These are phyloP conservation scores for Corymbia citriodora DNA, from an alignment of 441 rosid genomes.

Conservation along the genomic window DNA sequence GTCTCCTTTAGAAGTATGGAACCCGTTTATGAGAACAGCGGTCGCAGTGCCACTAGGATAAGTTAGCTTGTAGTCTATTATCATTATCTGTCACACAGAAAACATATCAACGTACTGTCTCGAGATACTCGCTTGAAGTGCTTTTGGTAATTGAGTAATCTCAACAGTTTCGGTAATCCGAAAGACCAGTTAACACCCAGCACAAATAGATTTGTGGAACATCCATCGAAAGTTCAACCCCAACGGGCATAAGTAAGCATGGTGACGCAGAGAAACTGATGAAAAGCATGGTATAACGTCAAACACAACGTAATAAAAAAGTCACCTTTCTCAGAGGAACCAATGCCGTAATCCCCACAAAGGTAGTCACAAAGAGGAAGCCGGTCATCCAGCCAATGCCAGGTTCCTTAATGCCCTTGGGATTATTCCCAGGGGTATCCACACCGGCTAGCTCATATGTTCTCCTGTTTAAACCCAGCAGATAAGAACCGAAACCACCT, in stretches of 20 bases:
- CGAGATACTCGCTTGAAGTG: neutral
- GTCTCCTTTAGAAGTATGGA: conserved; percentile 83
- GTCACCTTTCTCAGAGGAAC: conserved; percentile 90
- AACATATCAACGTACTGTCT: neutral
- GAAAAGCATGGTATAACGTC: neutral
- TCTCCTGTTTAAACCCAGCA: conserved; percentile 67
- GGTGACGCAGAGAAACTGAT: neutral
- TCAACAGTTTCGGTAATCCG: neutral
- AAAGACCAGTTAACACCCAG: neutral
- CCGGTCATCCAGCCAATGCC: conserved; percentile 88
- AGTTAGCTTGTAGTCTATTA: conserved; percentile 68
- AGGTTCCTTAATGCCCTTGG: conserved; percentile 71
- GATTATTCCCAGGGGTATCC: conserved; percentile 55
- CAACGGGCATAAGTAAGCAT: neutral
- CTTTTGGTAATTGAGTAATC: neutral
- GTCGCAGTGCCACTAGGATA: conserved; percentile 98
- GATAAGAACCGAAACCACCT: conserved; percentile 96
- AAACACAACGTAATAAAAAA: neutral
- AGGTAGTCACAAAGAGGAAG: conserved; percentile 67
- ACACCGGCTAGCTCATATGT: conserved; percentile 65
- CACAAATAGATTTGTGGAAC: neutral
- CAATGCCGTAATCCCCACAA: conserved; percentile 78
- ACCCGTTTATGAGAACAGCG: conserved; percentile 88
- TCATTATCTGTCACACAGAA: conserved; percentile 54
- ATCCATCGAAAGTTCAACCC: neutral